Percentiles rank a stretch among this genome's conserved stretches.
phyloP scores from a whole-genome alignment of 768 basidiomycete genomes.

The Pulveroboletus sp. region DNA sequence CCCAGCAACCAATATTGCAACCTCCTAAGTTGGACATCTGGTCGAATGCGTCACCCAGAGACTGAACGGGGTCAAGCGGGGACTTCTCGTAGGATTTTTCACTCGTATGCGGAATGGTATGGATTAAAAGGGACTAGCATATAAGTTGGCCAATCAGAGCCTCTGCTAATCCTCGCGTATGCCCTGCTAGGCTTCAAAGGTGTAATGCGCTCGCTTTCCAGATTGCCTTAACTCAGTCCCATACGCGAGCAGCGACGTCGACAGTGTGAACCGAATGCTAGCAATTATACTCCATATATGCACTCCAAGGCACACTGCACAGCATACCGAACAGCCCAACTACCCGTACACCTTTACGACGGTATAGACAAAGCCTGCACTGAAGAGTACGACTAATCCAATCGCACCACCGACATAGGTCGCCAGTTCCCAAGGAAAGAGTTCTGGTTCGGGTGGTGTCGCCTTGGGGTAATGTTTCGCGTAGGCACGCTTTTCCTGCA shows the following conservation, averaged over 20 bases:
- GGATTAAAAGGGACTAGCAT: too few species aligned
- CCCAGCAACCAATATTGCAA: not conserved
- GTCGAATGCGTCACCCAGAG: not conserved
- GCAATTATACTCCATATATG: not conserved
- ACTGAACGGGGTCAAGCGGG: too few species aligned
- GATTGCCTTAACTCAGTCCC: too few species aligned
- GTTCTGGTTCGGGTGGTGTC: constrained; percentile 1
- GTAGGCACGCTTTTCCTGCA: constrained; percentile 41
- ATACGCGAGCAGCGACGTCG: not conserved
- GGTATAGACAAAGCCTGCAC: constrained; percentile 20
- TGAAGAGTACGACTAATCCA: constrained; percentile 25
- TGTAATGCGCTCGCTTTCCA: too few species aligned
- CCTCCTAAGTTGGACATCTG: too few species aligned
- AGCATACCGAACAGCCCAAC: not conserved
- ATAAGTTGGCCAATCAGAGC: too few species aligned
- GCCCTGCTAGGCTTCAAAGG: too few species aligned
- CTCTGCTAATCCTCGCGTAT: too few species aligned
- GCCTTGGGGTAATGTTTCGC: constrained; percentile 19
- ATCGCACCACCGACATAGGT: constrained; percentile 27
- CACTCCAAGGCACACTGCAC: not conserved
- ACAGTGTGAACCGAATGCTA: not conserved
- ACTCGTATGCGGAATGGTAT: too few species aligned
- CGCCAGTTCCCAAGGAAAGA: constrained; percentile 30
- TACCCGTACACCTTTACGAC: constrained; percentile 23
- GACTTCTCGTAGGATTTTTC: too few species aligned